Evolutionary conservation across 2,329 filamentous ascomycete genomes (phyloP).

Genomic region (Fusarium tuaranense): DNA sequence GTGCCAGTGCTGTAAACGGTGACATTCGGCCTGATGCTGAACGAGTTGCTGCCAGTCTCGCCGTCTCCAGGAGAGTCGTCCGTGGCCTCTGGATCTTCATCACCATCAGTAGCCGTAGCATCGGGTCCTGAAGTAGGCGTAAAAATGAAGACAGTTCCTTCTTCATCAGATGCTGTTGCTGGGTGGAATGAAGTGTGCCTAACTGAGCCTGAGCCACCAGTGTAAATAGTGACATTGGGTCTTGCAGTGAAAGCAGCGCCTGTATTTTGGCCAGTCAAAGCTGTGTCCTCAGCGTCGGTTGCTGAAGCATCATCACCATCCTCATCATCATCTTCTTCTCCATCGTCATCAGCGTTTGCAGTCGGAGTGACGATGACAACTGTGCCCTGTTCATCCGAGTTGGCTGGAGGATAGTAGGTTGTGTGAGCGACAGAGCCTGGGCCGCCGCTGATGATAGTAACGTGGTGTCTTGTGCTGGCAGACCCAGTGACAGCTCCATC

Average conservation of each 20-base stretch:
- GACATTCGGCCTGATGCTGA: background rate
- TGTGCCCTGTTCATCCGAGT: constrained; percentile 1
- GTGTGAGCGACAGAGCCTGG: background rate
- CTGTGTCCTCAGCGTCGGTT: background rate
- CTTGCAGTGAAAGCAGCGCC: background rate
- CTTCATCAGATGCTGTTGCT: no score
- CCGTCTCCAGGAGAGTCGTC: background rate
- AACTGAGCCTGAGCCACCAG: no score
- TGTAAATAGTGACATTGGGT: background rate
- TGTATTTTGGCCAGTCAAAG: background rate
- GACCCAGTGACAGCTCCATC: background rate
- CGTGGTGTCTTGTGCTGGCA: background rate
- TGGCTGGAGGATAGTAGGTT: background rate
- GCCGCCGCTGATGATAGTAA: constrained; percentile 10
- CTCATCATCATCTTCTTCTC: background rate
- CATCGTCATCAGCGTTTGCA: background rate
- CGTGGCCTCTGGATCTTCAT: background rate
- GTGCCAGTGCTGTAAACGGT: background rate
- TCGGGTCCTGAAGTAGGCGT: background rate
- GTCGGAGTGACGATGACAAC: constrained; percentile 7
- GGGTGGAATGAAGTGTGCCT: no score
- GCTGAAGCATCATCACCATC: background rate
- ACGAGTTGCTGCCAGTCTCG: background rate
- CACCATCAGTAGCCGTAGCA: background rate
- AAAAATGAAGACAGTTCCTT: no score